Base-by-base conservation (phyloP, 345 rosid species). In the Populus pruinosa region DNA sequence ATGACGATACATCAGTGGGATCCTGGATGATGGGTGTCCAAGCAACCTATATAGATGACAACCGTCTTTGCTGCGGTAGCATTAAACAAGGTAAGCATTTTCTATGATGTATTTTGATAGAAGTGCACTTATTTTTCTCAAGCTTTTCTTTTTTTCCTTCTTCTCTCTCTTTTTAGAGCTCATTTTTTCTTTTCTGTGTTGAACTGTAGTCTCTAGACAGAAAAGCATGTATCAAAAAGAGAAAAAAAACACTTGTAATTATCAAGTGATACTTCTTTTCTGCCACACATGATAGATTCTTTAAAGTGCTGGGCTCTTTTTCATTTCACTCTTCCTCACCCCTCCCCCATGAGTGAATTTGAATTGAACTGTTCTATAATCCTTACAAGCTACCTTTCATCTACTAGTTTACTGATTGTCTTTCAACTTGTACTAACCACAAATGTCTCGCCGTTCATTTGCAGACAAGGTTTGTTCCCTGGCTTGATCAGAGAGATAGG, bases 1-100 rank as follows among this genome's bases (percentile, higher is more conserved):
- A 87, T 80, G 99, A 96, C 67, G 99, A 96, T 86, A 84, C 61
- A 80, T 88, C 98, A 8, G 79, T 91, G 2, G 99, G 99, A 67
- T 96, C 99, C 70, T 96, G 98, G 99, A 91, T 96, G 97, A 92
- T 96, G 87, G 98, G 99, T 80, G 70, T 96, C 63, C 90, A 88
- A 66, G 92, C 97, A 74, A 90, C 97, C 49, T 92, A 91, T 75
- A 93, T 90, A 82, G 99, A 96, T 33, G 99, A 96, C 81, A 91
- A 89, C 80, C 95, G 91, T 62, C 87, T 96, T 70, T 96, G 99
- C 84, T 96, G 99, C 84, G 73, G 93, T 81, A 90, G 97, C 85
- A 85, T 86, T 49, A 89, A 88, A 82, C 98, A 92, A 91, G 99
- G 99, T 92, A 79, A 83, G 78, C 64, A 64, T 53, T 53, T 18